Percentiles rank a stretch among this genome's conserved stretches.
These are phyloP conservation scores for Citrus hindsii DNA, from an alignment of 345 rosid genomes.

Conservation along the genomic window DNA sequence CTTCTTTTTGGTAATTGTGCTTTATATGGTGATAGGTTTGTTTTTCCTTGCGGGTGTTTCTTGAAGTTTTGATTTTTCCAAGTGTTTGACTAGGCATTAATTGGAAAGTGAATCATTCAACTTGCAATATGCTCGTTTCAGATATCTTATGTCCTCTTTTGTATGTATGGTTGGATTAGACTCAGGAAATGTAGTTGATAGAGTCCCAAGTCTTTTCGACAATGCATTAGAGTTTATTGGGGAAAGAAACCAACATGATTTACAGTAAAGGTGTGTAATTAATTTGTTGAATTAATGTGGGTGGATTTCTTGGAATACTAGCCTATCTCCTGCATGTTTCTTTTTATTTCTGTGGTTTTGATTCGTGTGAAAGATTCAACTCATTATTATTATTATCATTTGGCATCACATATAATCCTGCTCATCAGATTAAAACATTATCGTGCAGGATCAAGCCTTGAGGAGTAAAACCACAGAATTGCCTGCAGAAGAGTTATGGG, in stretches of 20 bases:
- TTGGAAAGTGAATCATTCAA: background rate
- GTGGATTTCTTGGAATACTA: background rate
- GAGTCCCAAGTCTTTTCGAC: background rate
- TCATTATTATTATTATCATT: background rate
- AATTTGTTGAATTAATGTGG: background rate
- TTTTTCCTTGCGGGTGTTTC: background rate
- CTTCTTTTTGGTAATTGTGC: background rate
- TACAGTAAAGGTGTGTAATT: background rate
- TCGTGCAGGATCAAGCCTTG: slow-evolving; percentile 18
- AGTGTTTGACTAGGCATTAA: slow-evolving; percentile 1
- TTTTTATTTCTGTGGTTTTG: slow-evolving; percentile 2
- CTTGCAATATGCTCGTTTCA: background rate
- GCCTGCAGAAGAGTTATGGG: background rate
- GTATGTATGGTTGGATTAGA: background rate
- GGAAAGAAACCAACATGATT: background rate
- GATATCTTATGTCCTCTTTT: background rate
- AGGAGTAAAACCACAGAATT: background rate
- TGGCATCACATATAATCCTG: background rate
- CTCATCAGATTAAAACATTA: background rate
- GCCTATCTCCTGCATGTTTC: background rate
- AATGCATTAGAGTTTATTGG: background rate
- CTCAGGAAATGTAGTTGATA: slow-evolving; percentile 4
- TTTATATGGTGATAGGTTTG: background rate
- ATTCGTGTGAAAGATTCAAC: background rate
- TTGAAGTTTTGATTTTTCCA: background rate